These are phyloP conservation scores for Cladochytrium tenue DNA, from an alignment of 371 early-diverging fungal species.

Conservation along the genomic window DNA sequence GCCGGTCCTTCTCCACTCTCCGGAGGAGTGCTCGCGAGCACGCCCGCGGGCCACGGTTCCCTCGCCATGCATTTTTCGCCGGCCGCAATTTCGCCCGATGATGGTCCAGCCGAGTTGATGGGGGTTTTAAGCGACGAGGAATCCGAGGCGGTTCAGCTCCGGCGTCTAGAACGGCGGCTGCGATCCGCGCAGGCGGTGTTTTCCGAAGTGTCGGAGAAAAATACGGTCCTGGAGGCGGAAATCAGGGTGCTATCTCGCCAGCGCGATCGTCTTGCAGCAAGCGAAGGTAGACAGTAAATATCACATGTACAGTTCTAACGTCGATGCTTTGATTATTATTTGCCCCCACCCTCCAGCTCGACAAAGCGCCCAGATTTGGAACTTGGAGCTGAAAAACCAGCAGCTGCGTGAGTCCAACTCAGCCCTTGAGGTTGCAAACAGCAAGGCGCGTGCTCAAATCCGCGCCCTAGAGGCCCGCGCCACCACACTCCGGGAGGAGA, in stretches of 20 bases:
- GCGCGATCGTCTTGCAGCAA: background rate
- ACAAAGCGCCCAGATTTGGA: constrained; percentile 22
- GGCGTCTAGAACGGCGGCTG: background rate
- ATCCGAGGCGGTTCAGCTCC: background rate
- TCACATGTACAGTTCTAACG: background rate
- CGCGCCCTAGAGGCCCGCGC: background rate
- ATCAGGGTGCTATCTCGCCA: background rate
- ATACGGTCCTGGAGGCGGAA: background rate
- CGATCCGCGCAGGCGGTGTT: background rate
- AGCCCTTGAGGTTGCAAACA: constrained; percentile 10
- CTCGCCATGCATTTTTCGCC: too few relatives aligned
- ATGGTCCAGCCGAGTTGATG: background rate
- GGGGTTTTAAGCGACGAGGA: background rate
- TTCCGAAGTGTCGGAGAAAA: background rate
- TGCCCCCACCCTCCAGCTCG: constrained; percentile 6
- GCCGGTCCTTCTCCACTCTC: background rate
- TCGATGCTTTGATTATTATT: background rate
- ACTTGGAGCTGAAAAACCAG: constrained; percentile 25
- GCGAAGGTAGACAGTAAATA: background rate
- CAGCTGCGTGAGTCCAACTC: constrained; percentile 14
- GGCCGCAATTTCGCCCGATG: background rate
- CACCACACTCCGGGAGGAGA: background rate
- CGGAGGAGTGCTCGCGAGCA: background rate
- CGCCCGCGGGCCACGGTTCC: background rate
- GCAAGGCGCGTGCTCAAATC: background rate